phyloP scores from a whole-genome alignment of 225 moss, liverwort and hornwort genomes.

The Polytrichum commune region DNA sequence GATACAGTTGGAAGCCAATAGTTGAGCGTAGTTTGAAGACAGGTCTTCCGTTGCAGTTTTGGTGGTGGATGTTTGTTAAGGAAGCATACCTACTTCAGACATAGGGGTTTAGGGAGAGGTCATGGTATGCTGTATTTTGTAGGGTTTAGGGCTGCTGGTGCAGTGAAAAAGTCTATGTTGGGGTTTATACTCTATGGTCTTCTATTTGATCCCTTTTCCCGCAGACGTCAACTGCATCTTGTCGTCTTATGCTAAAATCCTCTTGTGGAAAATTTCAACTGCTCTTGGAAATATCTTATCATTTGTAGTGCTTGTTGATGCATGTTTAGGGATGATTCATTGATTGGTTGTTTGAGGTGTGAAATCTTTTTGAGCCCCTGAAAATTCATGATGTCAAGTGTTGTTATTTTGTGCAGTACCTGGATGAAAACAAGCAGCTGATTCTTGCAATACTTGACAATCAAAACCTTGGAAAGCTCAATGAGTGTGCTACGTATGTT shows the following conservation, averaged over 20 bases:
- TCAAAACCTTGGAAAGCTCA: slow-evolving; percentile 62
- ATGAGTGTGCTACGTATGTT: slow-evolving; percentile 56
- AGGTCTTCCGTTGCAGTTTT: too few relatives aligned
- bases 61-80: too few relatives aligned
- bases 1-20: too few relatives aligned
- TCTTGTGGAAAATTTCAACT: too few relatives aligned
- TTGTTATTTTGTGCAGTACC: slow-evolving; percentile 34
- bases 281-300: too few relatives aligned
- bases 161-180: slow-evolving; percentile 9
- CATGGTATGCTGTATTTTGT: background rate
- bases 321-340: background rate
- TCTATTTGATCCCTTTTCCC: slow-evolving; percentile 12
- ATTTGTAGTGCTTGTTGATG: background rate
- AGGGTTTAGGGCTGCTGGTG: slow-evolving; percentile 30
- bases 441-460: slow-evolving; percentile 63
- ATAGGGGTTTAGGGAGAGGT: slow-evolving; percentile 27
- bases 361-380: background rate
- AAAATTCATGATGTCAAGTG: background rate
- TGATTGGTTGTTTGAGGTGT: background rate
- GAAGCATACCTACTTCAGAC: too few relatives aligned
- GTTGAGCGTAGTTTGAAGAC: too few relatives aligned
- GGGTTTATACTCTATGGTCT: background rate
- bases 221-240: too few relatives aligned
- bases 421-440: slow-evolving; percentile 68
- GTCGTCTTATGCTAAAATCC: too few relatives aligned